Percentiles rank a stretch among this genome's conserved stretches.
Conservation (phyloP, 768 basidiomycete genomes). For the Lentinus brumalis region DNA sequence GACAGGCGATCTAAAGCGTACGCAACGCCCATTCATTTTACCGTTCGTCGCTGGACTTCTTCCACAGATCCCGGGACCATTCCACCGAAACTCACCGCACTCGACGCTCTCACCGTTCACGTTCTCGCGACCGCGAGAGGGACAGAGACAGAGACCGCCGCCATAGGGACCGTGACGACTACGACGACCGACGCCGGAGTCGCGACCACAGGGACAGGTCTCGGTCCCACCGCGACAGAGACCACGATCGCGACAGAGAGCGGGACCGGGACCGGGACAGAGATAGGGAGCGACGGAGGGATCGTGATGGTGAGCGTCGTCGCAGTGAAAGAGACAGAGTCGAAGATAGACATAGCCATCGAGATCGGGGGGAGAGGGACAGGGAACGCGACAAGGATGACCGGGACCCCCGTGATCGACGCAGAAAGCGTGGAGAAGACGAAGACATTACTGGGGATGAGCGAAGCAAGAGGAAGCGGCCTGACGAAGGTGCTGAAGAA, state of each 20-base stretch:
- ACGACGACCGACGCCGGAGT: constrained; percentile 59
- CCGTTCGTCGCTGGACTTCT: constrained; percentile 4
- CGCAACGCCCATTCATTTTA: constrained; percentile 22
- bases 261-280: constrained; percentile 50
- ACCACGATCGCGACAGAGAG: constrained; percentile 41
- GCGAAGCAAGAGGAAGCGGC: constrained; percentile 65
- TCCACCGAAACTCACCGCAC: constrained; percentile 79
- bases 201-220: constrained; percentile 57
- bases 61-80: constrained; percentile 61
- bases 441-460: constrained; percentile 45
- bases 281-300: constrained; percentile 37
- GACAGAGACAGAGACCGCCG: constrained; percentile 45
- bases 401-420: constrained; percentile 51
- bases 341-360: constrained; percentile 57
- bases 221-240: constrained; percentile 39
- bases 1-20: constrained; percentile 33
- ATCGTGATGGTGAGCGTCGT: constrained; percentile 48
- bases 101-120: constrained; percentile 70
- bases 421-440: constrained; percentile 70
- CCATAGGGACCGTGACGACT: constrained; percentile 50
- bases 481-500: constrained; percentile 54
- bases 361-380: constrained; percentile 50
- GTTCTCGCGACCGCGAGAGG: constrained; percentile 63
- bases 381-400: constrained; percentile 41
- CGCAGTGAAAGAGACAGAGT: constrained; percentile 50